Conservation (phyloP, 805 yeast species). For the Wickerhamiella australiensis region DNA sequence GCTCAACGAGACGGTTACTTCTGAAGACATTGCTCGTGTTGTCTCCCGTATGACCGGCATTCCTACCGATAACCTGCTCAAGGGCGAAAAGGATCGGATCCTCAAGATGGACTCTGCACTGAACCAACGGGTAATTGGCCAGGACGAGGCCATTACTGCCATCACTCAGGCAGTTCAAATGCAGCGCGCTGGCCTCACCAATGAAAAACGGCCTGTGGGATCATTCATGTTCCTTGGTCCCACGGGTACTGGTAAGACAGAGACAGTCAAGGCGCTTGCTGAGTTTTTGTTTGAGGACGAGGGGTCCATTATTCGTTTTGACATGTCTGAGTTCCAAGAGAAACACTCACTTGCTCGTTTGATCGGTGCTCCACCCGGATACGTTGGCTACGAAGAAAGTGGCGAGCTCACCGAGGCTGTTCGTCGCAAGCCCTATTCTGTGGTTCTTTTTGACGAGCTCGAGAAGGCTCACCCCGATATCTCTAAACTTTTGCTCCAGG, state of each 20-base stretch:
- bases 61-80: conserved; percentile 80
- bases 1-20: conserved; percentile 82
- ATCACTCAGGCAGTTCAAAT: conserved; percentile 89
- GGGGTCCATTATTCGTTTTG: conserved; percentile 76
- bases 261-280: conserved; percentile 82
- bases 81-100: conserved; percentile 87
- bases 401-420: conserved; percentile 97
- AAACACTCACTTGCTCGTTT: conserved; percentile 80
- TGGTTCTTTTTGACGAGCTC: conserved; percentile 86
- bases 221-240: conserved; percentile 96
- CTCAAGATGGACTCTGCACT: conserved; percentile 75
- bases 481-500: conserved; percentile 81
- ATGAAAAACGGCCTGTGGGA: conserved; percentile 90
- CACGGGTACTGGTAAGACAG: conserved; percentile 98
- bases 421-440: conserved; percentile 87
- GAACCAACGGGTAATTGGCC: conserved; percentile 77
- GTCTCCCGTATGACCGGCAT: conserved; percentile 92
- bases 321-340: conserved; percentile 97
- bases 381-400: conserved; percentile 84
- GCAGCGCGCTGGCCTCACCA: conserved; percentile 93
- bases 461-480: conserved; percentile 96
- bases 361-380: conserved; percentile 97
- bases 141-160: conserved; percentile 84
- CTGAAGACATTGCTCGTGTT: conserved; percentile 88
- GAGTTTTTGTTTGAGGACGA: conserved; percentile 86